Evolutionary conservation across 179 eudicot genomes (phyloP).

Genomic region (Beta corolliflora): DNA sequence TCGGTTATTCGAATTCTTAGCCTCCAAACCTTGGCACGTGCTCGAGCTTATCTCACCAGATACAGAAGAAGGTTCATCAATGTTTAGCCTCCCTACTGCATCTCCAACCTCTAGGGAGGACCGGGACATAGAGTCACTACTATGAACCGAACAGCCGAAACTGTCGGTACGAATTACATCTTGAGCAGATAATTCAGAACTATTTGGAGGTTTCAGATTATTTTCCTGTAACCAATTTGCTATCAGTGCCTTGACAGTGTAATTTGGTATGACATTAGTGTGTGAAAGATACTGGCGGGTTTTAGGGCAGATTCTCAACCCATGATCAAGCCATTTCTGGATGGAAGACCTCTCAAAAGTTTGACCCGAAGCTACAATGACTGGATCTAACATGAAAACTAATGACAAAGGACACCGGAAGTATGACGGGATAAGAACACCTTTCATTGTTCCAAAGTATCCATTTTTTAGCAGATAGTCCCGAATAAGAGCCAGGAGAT

Average conservation of each 20-base stretch:
- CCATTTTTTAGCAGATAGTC: slow-evolving; percentile 49
- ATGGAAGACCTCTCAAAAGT: slow-evolving; percentile 82
- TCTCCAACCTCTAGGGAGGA: slow-evolving; percentile 41
- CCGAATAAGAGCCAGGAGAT: slow-evolving; percentile 59
- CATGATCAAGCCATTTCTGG: slow-evolving; percentile 77
- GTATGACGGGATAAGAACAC: slow-evolving; percentile 61
- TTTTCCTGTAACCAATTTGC: slow-evolving; percentile 80
- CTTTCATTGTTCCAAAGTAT: slow-evolving; percentile 45
- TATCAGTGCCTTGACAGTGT: slow-evolving; percentile 82
- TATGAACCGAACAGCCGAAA: slow-evolving; percentile 44
- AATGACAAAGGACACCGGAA: slow-evolving; percentile 87
- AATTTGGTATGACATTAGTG: slow-evolving; percentile 68
- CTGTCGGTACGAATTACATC: slow-evolving; percentile 50
- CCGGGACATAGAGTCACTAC: slow-evolving; percentile 53
- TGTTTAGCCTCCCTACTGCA: slow-evolving; percentile 40
- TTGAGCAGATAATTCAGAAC: slow-evolving; percentile 32
- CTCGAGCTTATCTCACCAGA: slow-evolving; percentile 42
- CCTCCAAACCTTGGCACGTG: slow-evolving; percentile 24
- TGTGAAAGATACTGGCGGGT: slow-evolving; percentile 70
- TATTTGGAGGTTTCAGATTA: slow-evolving; percentile 38
- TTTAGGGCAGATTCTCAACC: slow-evolving; percentile 67
- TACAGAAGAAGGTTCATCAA: slow-evolving; percentile 33
- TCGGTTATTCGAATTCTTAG: slow-evolving; percentile 39
- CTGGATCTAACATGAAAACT: slow-evolving; percentile 81
- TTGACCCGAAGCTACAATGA: slow-evolving; percentile 87